Conservation (phyloP, 495 filamentous ascomycete species). For the Rhypophila decipiens region DNA sequence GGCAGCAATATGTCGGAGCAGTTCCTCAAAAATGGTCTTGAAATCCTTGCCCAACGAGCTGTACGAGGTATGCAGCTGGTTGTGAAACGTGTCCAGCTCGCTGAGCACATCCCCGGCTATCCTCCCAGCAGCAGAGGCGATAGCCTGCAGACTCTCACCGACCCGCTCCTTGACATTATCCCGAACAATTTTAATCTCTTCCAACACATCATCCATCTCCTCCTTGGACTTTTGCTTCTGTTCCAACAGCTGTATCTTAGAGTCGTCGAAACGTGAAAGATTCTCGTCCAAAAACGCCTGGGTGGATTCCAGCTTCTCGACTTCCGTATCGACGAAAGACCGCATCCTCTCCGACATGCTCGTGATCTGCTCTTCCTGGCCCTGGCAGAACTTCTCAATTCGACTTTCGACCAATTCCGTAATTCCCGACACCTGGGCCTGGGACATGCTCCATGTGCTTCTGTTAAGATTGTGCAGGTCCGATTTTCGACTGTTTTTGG, state of each 20-base stretch:
- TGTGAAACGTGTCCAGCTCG: constrained; percentile 76
- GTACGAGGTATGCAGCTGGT: constrained; percentile 79
- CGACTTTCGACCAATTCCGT: constrained; percentile 69
- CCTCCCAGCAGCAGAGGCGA: constrained; percentile 76
- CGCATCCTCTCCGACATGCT: constrained; percentile 63
- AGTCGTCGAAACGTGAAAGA: constrained; percentile 55
- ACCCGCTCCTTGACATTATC: constrained; percentile 82
- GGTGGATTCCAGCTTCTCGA: constrained; percentile 58
- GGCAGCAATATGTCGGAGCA: constrained; percentile 63
- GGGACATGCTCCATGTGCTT: constrained; percentile 70
- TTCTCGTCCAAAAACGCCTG: constrained; percentile 64
- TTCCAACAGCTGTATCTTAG: constrained; percentile 57
- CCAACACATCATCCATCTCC: constrained; percentile 84
- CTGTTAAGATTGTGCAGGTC: constrained; percentile 75
- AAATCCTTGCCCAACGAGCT: constrained; percentile 84
- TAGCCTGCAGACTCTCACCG: constrained; percentile 74
- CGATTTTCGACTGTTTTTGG: constrained; percentile 74
- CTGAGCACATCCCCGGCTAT: constrained; percentile 88
- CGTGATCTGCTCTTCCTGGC: constrained; percentile 64
- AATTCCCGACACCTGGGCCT: constrained; percentile 62
- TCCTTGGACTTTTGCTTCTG: constrained; percentile 68
- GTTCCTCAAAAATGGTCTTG: constrained; percentile 73
- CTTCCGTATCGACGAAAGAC: constrained; percentile 63
- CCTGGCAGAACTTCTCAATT: constrained; percentile 58
- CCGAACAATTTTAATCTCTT: constrained; percentile 82